Base-by-base conservation (phyloP, 352 stramenopile genomes). In the Halophytophthora polymorphica region DNA sequence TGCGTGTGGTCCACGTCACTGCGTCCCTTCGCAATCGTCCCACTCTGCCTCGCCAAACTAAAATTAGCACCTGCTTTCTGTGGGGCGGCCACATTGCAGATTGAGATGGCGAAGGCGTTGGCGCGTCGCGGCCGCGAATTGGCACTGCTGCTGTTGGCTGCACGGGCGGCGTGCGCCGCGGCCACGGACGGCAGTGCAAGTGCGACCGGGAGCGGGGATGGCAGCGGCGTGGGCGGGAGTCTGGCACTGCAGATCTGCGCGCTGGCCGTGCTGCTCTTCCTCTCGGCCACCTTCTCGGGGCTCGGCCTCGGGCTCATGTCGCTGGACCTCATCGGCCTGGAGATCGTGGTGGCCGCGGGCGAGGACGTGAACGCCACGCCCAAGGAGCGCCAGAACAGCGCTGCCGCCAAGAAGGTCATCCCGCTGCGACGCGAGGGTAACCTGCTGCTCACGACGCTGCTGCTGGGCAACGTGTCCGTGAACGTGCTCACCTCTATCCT, bases 401-500 rank as follows among this genome's bases (percentile, higher is more conserved):
- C 64, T 4, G 76, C 71, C 14, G 86, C 88, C 15, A 75, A 71
- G 18, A 77, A 79, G 46, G 96, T 98, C 21, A 71, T 89, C 21
- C 89, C 92, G 5, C 69, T 99, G 39, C 90, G 97, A 12, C 69
- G 88, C 53, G 78, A 98, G 57, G 96, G 97, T 31, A 99, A 99
- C 71, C 71, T 98, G 19, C 76, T 99, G 39, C 86, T 99, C 43
- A 98, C 96, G 67, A 99, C 97, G n/a, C 78, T 99, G 40, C 73
- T 99, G 10, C 68, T 99, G 13, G 96, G 96, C 47, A 99, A 99
- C 66, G 94, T 99, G 5, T 80, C 83, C 1, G 96, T 99, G 15
- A 99, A 99, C 67, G 90, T 95, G 21, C 48, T 98, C 29, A 79
- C 99, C 1, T 98, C 96, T 4, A 99, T 99, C 72, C 78, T 99